Conservation (phyloP, 768 basidiomycete species). For the Cystofilobasidium ferigula region DNA sequence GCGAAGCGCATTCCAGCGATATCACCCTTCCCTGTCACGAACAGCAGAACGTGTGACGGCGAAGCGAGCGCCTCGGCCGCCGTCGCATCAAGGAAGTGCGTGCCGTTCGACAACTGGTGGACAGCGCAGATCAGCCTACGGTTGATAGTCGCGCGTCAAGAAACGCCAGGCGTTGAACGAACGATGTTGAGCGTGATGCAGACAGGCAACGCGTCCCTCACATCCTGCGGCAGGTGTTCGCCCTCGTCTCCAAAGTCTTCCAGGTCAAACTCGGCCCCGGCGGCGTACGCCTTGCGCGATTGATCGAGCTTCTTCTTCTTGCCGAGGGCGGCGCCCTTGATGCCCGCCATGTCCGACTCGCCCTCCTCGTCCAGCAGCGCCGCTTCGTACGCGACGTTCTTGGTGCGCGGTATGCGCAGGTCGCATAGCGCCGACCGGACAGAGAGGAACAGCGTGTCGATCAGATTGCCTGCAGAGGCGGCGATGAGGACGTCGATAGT, state of each 20-base stretch:
- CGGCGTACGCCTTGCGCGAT: constrained; percentile 15
- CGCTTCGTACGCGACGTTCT: constrained; percentile 24
- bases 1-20: constrained; percentile 10
- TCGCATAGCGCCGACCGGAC: constrained; percentile 19
- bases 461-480: constrained; percentile 15
- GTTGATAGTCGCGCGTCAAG: neutral
- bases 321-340: constrained; percentile 19
- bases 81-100: constrained; percentile 65
- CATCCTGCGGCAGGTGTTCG: constrained; percentile 45
- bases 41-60: constrained; percentile 50
- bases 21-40: constrained; percentile 39
- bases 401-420: constrained; percentile 18
- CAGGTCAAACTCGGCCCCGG: constrained; percentile 70
- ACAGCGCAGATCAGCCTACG: neutral
- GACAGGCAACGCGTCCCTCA: constrained; percentile 60
- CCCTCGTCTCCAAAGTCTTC: constrained; percentile 83
- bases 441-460: constrained; percentile 21
- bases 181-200: constrained; percentile 69
- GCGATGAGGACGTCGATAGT: constrained; percentile 24
- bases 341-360: constrained; percentile 23
- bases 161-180: constrained; percentile 32
- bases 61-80: constrained; percentile 59
- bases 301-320: constrained; percentile 12
- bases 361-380: constrained; percentile 12
- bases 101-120: constrained; percentile 45